Percentiles rank a stretch among this genome's conserved stretches.
phyloP scores from a whole-genome alignment of 176 grass and related monocot species.

The Stipa capillata region DNA sequence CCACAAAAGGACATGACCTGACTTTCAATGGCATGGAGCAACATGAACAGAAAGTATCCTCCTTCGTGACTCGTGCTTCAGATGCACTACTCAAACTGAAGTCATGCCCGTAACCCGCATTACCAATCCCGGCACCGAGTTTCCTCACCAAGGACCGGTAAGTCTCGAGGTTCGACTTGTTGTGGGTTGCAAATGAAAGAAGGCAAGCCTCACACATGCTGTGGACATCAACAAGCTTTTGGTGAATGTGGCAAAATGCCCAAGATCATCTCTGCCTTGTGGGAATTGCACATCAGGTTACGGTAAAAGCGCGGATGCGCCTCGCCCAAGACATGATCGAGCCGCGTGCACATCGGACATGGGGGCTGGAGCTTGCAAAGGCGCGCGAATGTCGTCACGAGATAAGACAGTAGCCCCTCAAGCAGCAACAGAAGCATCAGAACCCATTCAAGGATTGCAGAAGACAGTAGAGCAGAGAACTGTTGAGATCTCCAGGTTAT shows the following conservation, averaged over 20 bases:
- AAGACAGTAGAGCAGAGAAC: constrained; percentile 37
- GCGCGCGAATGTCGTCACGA: constrained; percentile 46
- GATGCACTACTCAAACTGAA: neutral
- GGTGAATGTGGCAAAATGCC: constrained; percentile 57
- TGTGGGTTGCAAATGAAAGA: constrained; percentile 27
- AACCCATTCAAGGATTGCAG: constrained; percentile 53
- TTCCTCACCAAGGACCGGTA: constrained; percentile 12
- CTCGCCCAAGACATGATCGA: constrained; percentile 57
- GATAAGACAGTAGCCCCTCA: constrained; percentile 46
- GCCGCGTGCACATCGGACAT: constrained; percentile 63
- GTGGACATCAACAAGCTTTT: constrained; percentile 50
- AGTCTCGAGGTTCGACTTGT: constrained; percentile 18
- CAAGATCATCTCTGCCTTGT: constrained; percentile 59
- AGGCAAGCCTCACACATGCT: constrained; percentile 63
- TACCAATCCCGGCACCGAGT: neutral
- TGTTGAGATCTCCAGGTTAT: constrained; percentile 19
- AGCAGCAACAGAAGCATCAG: constrained; percentile 64
- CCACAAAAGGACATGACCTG: constrained; percentile 22
- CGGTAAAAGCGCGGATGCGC: constrained; percentile 26
- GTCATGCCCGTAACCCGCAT: neutral
- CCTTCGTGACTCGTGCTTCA: neutral
- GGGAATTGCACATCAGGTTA: constrained; percentile 53
- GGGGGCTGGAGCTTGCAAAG: constrained; percentile 62
- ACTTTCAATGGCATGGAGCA: constrained; percentile 19
- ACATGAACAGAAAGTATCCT: constrained; percentile 32